These are phyloP conservation scores for Dactylellina haptotyla DNA, from an alignment of 2,329 filamentous ascomycete genomes.

Conservation along the genomic window DNA sequence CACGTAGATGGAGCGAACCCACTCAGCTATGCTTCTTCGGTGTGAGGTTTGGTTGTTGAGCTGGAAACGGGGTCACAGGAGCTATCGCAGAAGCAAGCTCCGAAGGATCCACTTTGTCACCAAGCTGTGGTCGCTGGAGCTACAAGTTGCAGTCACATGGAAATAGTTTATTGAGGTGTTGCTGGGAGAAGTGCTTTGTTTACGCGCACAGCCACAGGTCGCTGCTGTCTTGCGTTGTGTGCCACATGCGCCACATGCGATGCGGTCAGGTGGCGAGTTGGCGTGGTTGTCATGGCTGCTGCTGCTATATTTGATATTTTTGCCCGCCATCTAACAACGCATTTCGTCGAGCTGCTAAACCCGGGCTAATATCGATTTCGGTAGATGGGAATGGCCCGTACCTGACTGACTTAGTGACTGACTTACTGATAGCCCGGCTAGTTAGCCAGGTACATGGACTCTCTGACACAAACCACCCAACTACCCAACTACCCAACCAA, in stretches of 20 bases:
- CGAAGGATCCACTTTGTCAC: too few relatives aligned
- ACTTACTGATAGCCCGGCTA: slow-evolving; percentile 26
- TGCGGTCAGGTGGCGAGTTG: slow-evolving; percentile 35
- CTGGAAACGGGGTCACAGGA: too few relatives aligned
- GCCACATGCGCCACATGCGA: neutral
- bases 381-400: slow-evolving; percentile 10
- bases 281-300: slow-evolving; percentile 29
- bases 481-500: too few relatives aligned
- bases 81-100: too few relatives aligned
- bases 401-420: slow-evolving; percentile 20
- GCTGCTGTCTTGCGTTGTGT: neutral
- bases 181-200: neutral
- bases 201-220: slow-evolving; percentile 20
- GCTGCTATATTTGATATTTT: too few relatives aligned
- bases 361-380: slow-evolving; percentile 9
- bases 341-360: neutral
- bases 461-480: neutral
- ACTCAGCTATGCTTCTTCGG: too few relatives aligned
- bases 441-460: neutral
- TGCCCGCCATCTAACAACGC: neutral
- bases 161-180: too few relatives aligned
- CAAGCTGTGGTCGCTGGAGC: too few relatives aligned
- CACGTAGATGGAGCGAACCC: too few relatives aligned
- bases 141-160: too few relatives aligned
- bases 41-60: too few relatives aligned